Evolutionary conservation across 2,329 filamentous ascomycete genomes (phyloP), one percentile per base, ranked within the genome.

Genomic region (Xylaria hypoxylon): DNA sequence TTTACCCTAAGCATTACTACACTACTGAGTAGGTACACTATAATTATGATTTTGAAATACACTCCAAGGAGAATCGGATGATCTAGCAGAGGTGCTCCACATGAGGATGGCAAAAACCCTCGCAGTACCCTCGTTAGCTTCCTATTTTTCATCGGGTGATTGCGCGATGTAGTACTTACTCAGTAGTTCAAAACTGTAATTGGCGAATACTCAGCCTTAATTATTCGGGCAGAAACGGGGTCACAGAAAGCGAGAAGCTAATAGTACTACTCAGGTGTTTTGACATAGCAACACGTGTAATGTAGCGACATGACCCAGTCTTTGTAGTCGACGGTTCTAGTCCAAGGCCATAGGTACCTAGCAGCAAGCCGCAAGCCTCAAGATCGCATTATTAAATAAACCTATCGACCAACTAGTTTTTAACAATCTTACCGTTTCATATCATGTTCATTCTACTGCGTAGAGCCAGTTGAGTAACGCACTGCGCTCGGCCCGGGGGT

Each of bases 1-100:
- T 52, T 15, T 17, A 40, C 38, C 44, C 58, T 33, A 22, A 38
- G 28, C 51, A 61, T 65, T 65, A 65, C 57, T 65, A 65, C 50
- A 40, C 3, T 45, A 52, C 45, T 5, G 40, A 26, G 11, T 8
- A 26, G 5, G 10, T 31, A 19, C 35, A 38, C 35, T 38, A 38
- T 38, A 38, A 38, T 38, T 13, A 10, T 38, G 35, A 38, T 38
- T 38, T 38, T 38, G 3, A 38, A 38, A 38, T 35, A 35, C 33
- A 35, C 7, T 35, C 7, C 33, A 13, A 35, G 33, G 35, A 52
- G 40, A 44, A 53, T 19, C 38, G 22, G 13, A 45, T 28, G 15
- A 44, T 55, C 38, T 51, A 26, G 45, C 45, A 38, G 48, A 28
- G 47, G 31, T 48, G 11, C 48, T 58, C 35, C 38, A 19, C 48